Evolutionary conservation across 495 filamentous ascomycete species (phyloP).

Genomic region (Staphylotrichum tortipilum): DNA sequence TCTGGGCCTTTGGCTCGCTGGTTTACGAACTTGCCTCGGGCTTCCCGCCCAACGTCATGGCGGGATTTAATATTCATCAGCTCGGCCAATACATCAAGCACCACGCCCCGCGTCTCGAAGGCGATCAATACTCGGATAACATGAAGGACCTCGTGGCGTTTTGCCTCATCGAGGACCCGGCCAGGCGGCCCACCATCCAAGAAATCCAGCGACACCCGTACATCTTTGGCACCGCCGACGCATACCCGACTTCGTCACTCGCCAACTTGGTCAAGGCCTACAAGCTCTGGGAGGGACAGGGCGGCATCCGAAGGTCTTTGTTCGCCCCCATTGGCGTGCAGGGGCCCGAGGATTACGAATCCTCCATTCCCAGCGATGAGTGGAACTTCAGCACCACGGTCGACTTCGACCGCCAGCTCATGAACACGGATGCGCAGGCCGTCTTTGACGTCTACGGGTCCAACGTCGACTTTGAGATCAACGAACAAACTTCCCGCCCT

Average conservation of each 20-base stretch:
- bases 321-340: slow-evolving; percentile 70
- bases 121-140: slow-evolving; percentile 63
- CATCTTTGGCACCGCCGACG: slow-evolving; percentile 51
- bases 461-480: slow-evolving; percentile 38
- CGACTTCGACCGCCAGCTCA: slow-evolving; percentile 61
- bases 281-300: slow-evolving; percentile 74
- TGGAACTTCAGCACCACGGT: slow-evolving; percentile 92
- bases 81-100: slow-evolving; percentile 56
- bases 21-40: slow-evolving; percentile 88
- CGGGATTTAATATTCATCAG: slow-evolving; percentile 39
- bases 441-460: slow-evolving; percentile 45
- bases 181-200: slow-evolving; percentile 62
- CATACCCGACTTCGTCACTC: slow-evolving; percentile 61
- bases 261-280: slow-evolving; percentile 72
- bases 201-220: slow-evolving; percentile 56
- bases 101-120: slow-evolving; percentile 62
- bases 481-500: slow-evolving; percentile 33
- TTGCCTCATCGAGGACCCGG: slow-evolving; percentile 67
- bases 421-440: slow-evolving; percentile 38
- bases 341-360: slow-evolving; percentile 36
- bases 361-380: slow-evolving; percentile 50
- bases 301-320: slow-evolving; percentile 75
- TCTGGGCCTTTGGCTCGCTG: slow-evolving; percentile 92
- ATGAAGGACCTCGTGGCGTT: slow-evolving; percentile 72
- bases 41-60: slow-evolving; percentile 58